Evolutionary conservation across 2,329 filamentous ascomycete genomes (phyloP).

Genomic region (Aschersonia sp.): DNA sequence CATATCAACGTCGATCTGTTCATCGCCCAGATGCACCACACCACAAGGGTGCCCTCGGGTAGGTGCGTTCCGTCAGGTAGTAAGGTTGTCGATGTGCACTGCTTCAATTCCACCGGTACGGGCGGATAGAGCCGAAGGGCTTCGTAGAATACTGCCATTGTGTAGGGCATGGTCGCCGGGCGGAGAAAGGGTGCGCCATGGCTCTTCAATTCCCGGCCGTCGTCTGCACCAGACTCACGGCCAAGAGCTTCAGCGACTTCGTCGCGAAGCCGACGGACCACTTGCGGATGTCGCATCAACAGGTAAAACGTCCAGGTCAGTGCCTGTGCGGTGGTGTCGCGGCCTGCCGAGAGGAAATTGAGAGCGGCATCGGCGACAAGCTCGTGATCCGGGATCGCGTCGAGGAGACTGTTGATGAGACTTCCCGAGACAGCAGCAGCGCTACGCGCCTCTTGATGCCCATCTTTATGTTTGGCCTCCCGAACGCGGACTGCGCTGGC

Average conservation of each 20-base stretch:
- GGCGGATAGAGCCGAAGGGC: background rate
- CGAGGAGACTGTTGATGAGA: background rate
- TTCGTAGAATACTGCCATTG: background rate
- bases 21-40: background rate
- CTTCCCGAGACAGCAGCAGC: background rate
- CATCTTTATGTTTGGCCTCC: background rate
- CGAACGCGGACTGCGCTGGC: background rate
- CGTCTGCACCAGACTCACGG: too few species aligned
- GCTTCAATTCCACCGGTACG: background rate
- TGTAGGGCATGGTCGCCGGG: background rate
- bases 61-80: background rate
- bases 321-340: background rate
- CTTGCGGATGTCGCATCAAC: background rate
- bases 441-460: background rate
- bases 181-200: background rate
- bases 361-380: background rate
- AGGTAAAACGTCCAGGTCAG: background rate
- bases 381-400: background rate
- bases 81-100: background rate
- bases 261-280: background rate
- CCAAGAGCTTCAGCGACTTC: background rate
- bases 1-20: background rate
- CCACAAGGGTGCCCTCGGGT: background rate
- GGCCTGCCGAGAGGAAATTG: background rate
- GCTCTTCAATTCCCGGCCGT: background rate